Conservation (phyloP, 2,329 filamentous ascomycete species). For the Anthostomella pinea region DNA sequence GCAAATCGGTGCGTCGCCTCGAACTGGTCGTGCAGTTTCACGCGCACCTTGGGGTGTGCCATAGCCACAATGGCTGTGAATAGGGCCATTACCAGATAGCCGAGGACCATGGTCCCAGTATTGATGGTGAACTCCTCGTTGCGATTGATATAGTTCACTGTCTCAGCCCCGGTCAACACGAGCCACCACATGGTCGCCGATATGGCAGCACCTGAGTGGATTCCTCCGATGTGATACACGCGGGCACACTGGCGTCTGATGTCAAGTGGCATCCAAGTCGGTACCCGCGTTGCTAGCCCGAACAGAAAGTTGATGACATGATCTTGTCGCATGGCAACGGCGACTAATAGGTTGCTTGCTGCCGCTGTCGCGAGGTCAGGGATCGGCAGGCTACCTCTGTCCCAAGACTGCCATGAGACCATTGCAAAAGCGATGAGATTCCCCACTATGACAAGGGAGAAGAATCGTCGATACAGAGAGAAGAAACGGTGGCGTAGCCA, state of each 20-base stretch:
- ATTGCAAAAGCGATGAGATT: conserved; percentile 48
- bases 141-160: conserved; percentile 29
- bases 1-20: conserved; percentile 70
- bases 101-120: conserved; percentile 15
- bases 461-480: conserved; percentile 55
- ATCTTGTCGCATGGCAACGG: conserved; percentile 54
- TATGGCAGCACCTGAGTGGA: conserved; percentile 49
- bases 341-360: conserved; percentile 46
- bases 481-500: conserved; percentile 37
- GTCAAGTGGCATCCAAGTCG: conserved; percentile 43
- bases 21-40: conserved; percentile 44
- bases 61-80: conserved; percentile 17
- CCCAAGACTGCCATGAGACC: conserved; percentile 33
- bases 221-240: conserved; percentile 51
- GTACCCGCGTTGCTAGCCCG: conserved; percentile 42
- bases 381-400: conserved; percentile 17
- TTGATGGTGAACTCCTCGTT: conserved; percentile 15
- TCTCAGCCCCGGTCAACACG: conserved; percentile 31
- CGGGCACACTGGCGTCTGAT: conserved; percentile 48
- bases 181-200: conserved; percentile 43
- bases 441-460: conserved; percentile 49
- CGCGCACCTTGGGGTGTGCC: conserved; percentile 20
- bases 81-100: conserved; percentile 17
- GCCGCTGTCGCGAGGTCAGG: conserved; percentile 37
- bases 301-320: conserved; percentile 51